Evolutionary conservation across 345 rosid species (phyloP).

Genomic region (Excoecaria cochinchinensis): DNA sequence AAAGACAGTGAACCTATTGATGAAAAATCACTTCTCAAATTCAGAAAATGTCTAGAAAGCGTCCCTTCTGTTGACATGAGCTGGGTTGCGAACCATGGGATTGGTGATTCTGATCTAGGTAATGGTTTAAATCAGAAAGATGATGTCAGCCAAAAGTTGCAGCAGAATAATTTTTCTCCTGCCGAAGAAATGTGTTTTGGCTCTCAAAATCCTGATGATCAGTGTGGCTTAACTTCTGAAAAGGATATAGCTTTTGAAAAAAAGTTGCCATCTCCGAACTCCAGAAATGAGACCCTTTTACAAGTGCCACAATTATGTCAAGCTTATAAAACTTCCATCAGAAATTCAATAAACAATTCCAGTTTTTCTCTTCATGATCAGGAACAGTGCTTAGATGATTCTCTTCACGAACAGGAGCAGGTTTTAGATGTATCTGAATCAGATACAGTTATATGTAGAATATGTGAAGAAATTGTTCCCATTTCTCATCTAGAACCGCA

Average conservation of each 20-base stretch:
- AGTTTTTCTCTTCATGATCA: conserved; percentile 39
- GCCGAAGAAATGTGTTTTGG: conserved; percentile 21
- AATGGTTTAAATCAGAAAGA: conserved; percentile 32
- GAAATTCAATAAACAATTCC: conserved; percentile 17
- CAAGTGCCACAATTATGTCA: conserved; percentile 33
- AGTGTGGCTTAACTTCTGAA: conserved; percentile 27
- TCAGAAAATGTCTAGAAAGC: conserved; percentile 73
- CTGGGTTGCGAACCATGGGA: conserved; percentile 48
- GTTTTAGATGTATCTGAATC: conserved; percentile 45
- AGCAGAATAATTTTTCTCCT: conserved; percentile 32
- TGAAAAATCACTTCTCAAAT: conserved; percentile 56
- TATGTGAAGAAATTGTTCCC: conserved; percentile 77
- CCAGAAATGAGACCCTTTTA: conserved; percentile 27
- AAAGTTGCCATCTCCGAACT: conserved; percentile 30
- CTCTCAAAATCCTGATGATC: conserved; percentile 31
- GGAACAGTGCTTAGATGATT: conserved; percentile 12
- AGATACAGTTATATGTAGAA: conserved; percentile 55
- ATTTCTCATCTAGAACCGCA: conserved; percentile 69
- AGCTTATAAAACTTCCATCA: conserved; percentile 30
- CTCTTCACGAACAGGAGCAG: conserved; percentile 21
- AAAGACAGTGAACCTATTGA: conserved; percentile 67
- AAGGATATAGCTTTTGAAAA: conserved; percentile 33
- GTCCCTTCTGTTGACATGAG: conserved; percentile 68
- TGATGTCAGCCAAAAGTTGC: conserved; percentile 26
- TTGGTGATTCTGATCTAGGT: conserved; percentile 37